Conservation (phyloP, 23 red algal genomes). For the Pyropia haitanensis region DNA sequence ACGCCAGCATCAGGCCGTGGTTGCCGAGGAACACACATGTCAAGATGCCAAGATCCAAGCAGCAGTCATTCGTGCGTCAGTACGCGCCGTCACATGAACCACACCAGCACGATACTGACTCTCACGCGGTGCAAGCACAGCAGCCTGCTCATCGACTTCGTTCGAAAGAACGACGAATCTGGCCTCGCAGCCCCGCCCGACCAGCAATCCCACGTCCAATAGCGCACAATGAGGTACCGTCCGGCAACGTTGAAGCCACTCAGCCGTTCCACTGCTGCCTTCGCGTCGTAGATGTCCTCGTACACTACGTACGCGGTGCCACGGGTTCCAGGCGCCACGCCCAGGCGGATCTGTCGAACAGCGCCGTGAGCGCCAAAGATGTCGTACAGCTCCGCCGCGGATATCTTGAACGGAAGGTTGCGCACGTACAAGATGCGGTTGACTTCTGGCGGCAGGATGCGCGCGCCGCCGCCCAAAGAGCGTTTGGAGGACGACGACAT, state of each 20-base stretch:
- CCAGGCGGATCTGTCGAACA: constrained; percentile 80
- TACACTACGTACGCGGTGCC: constrained; percentile 90
- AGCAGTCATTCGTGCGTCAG: too few relatives aligned
- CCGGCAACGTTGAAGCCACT: constrained; percentile 86
- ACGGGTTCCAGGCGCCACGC: constrained; percentile 45
- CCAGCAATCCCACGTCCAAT: neutral
- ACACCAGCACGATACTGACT: too few relatives aligned
- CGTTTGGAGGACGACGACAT: too few relatives aligned
- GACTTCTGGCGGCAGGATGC: constrained; percentile 48
- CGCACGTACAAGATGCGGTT: constrained; percentile 68
- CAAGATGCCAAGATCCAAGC: neutral
- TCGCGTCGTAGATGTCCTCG: constrained; percentile 78
- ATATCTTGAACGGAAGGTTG: constrained; percentile 75
- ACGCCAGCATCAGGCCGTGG: too few relatives aligned
- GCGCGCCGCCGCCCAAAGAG: too few relatives aligned
- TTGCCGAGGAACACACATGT: neutral
- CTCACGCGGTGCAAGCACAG: too few relatives aligned
- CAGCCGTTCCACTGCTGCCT: constrained; percentile 62
- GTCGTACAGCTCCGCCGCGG: constrained; percentile 70
- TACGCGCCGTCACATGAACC: too few relatives aligned
- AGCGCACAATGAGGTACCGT: constrained; percentile 58
- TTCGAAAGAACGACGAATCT: neutral
- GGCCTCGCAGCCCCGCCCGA: neutral
- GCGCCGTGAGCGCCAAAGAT: constrained; percentile 84
- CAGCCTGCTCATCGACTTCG: neutral